Conservation (phyloP, 768 basidiomycete species). For the Pleurotus tuoliensis region DNA sequence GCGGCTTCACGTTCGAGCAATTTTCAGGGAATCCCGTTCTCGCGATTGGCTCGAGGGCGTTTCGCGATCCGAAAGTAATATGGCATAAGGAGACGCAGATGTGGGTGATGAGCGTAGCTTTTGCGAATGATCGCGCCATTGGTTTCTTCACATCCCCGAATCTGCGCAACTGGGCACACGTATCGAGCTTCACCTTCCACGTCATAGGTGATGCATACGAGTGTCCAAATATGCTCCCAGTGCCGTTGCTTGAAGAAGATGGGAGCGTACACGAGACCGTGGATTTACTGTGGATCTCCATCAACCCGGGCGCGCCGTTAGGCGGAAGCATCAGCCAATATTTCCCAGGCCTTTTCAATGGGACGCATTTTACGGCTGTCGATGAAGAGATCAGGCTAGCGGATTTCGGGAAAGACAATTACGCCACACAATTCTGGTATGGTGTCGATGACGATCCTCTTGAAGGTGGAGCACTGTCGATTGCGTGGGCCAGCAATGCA, state of each 20-base stretch:
- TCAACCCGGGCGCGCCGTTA: neutral
- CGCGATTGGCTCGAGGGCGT: neutral
- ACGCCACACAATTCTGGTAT: neutral
- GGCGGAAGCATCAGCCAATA: neutral
- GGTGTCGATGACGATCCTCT: neutral
- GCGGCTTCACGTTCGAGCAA: neutral
- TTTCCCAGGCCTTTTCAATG: conserved; percentile 1
- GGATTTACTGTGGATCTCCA: neutral
- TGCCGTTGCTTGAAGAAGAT: neutral
- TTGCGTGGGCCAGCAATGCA: neutral
- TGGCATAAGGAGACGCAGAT: neutral
- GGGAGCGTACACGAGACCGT: neutral
- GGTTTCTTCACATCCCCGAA: neutral
- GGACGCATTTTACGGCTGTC: neutral
- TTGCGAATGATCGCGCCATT: neutral
- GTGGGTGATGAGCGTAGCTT: neutral
- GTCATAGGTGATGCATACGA: neutral
- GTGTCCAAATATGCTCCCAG: neutral
- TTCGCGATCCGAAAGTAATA: neutral
- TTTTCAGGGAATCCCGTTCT: neutral
- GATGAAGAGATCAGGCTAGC: neutral
- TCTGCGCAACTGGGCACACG: neutral
- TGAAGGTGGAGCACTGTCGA: neutral
- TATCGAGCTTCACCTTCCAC: neutral
- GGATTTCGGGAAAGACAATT: neutral